These are phyloP conservation scores for Haplographium delicatum DNA, from an alignment of 495 filamentous ascomycete genomes.

Conservation along the genomic window DNA sequence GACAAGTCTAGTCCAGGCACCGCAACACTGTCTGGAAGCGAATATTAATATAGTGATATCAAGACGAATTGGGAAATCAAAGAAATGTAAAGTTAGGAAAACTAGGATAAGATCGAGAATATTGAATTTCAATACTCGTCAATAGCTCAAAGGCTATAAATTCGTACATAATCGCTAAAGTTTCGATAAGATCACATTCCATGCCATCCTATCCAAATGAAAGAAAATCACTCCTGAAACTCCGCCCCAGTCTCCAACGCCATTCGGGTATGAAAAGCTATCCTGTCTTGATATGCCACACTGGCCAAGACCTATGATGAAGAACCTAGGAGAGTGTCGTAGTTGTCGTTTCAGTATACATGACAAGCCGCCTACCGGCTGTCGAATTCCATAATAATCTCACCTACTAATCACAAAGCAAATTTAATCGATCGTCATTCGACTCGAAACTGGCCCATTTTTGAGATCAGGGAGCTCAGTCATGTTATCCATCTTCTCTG, in stretches of 20 bases:
- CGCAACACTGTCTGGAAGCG: no score
- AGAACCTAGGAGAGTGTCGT: conserved; percentile 15
- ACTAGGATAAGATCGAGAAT: no score
- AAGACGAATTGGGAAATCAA: no score
- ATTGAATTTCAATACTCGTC: no score
- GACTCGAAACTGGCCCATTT: conserved; percentile 48
- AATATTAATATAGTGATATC: no score
- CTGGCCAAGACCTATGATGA: conserved; percentile 22
- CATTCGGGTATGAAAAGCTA: conserved; percentile 22
- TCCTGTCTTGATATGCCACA: conserved; percentile 18
- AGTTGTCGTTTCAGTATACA: conserved; percentile 23
- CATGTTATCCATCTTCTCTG: conserved; percentile 57
- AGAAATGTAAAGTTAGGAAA: no score
- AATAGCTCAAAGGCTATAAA: background rate
- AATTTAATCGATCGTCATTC: conserved; percentile 84
- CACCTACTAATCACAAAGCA: conserved; percentile 6
- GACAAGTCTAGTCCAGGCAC: no score
- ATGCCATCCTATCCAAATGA: conserved; percentile 6
- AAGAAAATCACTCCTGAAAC: conserved; percentile 10
- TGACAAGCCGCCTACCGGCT: conserved; percentile 13
- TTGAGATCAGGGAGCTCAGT: conserved; percentile 56
- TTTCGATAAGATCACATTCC: conserved; percentile 5
- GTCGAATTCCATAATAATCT: conserved; percentile 5
- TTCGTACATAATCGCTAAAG: background rate
- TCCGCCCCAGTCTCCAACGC: conserved; percentile 22